These are phyloP conservation scores for Gentiana straminea DNA, from an alignment of 257 asterid genomes.

Conservation along the genomic window DNA sequence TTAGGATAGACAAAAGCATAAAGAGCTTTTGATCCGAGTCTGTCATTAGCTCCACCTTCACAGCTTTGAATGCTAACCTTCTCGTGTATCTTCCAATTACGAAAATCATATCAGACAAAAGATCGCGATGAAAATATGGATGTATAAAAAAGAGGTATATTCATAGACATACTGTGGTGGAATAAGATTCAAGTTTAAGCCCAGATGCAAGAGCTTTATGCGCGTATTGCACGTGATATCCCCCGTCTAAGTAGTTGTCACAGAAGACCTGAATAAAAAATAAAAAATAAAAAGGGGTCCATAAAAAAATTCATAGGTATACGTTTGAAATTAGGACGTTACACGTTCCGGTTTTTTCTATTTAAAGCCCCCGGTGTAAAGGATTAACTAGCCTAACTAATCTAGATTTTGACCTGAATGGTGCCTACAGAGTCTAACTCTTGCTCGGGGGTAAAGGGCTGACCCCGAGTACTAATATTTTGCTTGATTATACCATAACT, in stretches of 20 bases:
- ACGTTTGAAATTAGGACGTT: neutral
- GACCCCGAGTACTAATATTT: no score
- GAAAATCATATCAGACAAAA: neutral
- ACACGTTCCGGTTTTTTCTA: no score
- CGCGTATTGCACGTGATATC: slow-evolving; percentile 83
- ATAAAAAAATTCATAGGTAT: neutral
- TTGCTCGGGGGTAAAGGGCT: no score
- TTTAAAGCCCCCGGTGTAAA: no score
- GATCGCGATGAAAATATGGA: neutral
- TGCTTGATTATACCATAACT: neutral
- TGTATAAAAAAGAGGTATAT: neutral
- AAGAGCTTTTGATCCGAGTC: slow-evolving; percentile 62
- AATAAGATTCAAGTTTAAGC: slow-evolving; percentile 72
- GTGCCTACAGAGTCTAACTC: no score
- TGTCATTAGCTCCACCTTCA: slow-evolving; percentile 30
- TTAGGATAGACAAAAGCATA: slow-evolving; percentile 82
- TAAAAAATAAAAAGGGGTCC: neutral
- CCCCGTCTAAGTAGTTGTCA: slow-evolving; percentile 90
- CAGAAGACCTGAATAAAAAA: slow-evolving; percentile 65
- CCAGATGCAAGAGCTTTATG: slow-evolving; percentile 79
- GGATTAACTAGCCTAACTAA: no score
- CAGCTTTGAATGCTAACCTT: slow-evolving; percentile 80
- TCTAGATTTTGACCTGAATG: no score
- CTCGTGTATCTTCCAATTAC: slow-evolving; percentile 44
- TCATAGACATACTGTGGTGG: slow-evolving; percentile 38